Evolutionary conservation across 352 stramenopile species (phyloP), one percentile per base, ranked within the genome.

Genomic region (Globisporangium radiosum): DNA sequence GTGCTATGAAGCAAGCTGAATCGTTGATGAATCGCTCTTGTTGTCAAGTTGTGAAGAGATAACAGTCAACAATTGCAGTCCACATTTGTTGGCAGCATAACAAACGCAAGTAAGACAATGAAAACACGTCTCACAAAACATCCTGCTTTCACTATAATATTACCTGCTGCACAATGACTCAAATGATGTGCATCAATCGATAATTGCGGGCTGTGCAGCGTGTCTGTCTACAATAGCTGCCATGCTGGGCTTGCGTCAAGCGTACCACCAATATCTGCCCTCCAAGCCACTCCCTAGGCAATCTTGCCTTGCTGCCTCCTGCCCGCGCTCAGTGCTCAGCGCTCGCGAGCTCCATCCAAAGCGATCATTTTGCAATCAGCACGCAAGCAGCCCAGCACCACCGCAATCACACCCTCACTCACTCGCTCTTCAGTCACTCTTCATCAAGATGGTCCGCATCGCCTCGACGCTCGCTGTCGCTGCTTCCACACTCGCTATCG

Each of bases 401-500:
- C 9, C 43, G 14, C 8, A 2, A 9, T 45, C 40, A 9, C 40
- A 9, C 9, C 40, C 40, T 52, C 62, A 72, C 57, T 59, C 62
- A 19, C 17, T 19, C 17, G 17, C 17, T 19, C 17, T 57, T 62
- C 54, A 45, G 36, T 33, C n/a, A 17, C 55, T 57, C 14, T 13
- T 14, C 37, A 14, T 39, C 49, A 54, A 52, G 63, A 66, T 71
- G 59, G 52, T 60, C 47, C 53, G 60, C 57, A 52, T 54, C 39
- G 15, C 58, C 50, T 54, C 64, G 17, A 63, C 59, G 11, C 64
- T 70, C 40, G 66, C 56, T 40, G 44, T 76, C 43, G 49, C 57
- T 4, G 65, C 53, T 17, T 11, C 43, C 43, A 47, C 43, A 7
- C 63, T 57, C 5, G 59, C 25, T 25, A 25, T 25, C 25, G 25